Evolutionary conservation across 2,329 filamentous ascomycete species (phyloP).

Genomic region (Fusarium coicis): DNA sequence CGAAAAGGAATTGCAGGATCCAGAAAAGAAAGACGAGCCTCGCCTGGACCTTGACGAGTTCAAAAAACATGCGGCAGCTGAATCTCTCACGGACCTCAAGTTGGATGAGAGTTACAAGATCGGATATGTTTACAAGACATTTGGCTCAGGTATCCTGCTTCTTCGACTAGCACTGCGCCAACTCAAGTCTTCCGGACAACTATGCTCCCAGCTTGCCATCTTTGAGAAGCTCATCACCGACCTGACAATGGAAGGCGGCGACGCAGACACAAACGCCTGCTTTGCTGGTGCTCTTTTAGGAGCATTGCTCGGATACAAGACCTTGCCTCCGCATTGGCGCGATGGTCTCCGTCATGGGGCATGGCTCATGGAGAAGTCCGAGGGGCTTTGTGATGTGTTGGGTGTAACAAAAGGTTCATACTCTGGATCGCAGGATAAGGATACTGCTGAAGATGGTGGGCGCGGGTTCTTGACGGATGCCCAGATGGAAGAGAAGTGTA

Average conservation of each 20-base stretch:
- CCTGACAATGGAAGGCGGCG: slow-evolving; percentile 62
- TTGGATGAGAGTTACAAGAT: slow-evolving; percentile 59
- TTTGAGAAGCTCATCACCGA: slow-evolving; percentile 61
- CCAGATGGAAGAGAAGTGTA: slow-evolving; percentile 51
- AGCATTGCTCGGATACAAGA: slow-evolving; percentile 57
- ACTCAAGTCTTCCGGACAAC: slow-evolving; percentile 23
- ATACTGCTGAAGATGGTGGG: slow-evolving; percentile 56
- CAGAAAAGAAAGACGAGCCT: slow-evolving; percentile 45
- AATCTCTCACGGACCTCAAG: slow-evolving; percentile 52
- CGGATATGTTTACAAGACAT: slow-evolving; percentile 65
- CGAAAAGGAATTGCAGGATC: slow-evolving; percentile 33
- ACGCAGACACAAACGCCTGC: slow-evolving; percentile 65
- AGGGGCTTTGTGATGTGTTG: slow-evolving; percentile 52
- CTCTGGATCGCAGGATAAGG: slow-evolving; percentile 50
- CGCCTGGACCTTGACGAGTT: slow-evolving; percentile 55
- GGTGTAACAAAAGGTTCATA: slow-evolving; percentile 51
- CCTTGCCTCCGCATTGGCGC: slow-evolving; percentile 60
- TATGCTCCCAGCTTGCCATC: slow-evolving; percentile 37
- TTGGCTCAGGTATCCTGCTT: slow-evolving; percentile 59
- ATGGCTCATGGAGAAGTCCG: slow-evolving; percentile 58
- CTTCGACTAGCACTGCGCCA: slow-evolving; percentile 57
- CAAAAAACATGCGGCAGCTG: slow-evolving; percentile 51
- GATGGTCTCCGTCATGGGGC: slow-evolving; percentile 56
- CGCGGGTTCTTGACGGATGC: slow-evolving; percentile 51
- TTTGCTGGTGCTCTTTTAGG: slow-evolving; percentile 63